Conservation (phyloP, 352 stramenopile species). For the Globisporangium megalacanthum region DNA sequence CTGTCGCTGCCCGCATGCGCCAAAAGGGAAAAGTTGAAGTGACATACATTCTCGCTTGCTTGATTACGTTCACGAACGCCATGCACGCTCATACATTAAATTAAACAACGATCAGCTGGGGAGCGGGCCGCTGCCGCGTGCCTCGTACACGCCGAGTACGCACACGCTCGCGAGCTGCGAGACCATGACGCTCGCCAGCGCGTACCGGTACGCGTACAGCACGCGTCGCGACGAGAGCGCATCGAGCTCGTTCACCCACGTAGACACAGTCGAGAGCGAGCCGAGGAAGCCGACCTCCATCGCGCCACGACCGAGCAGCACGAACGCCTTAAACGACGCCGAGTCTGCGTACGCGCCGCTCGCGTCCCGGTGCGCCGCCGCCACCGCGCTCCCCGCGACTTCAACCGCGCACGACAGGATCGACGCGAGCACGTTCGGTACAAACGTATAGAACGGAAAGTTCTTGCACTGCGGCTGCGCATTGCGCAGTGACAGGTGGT, state of each 20-base stretch:
- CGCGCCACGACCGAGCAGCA: constrained; percentile 39
- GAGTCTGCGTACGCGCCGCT: constrained; percentile 7
- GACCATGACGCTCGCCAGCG: constrained; percentile 36
- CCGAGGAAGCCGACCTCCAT: constrained; percentile 48
- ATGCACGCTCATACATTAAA: constrained; percentile 4
- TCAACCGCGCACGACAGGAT: constrained; percentile 38
- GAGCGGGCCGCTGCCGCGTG: constrained; percentile 34
- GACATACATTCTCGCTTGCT: neutral
- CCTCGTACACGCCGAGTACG: constrained; percentile 44
- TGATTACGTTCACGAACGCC: neutral
- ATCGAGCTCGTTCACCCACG: constrained; percentile 61
- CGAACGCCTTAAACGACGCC: constrained; percentile 28
- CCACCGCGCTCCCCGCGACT: constrained; percentile 30
- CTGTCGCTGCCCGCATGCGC: neutral
- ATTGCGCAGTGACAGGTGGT: constrained; percentile 52
- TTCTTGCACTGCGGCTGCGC: constrained; percentile 33
- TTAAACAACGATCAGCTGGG: constrained; percentile 7
- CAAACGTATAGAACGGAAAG: constrained; percentile 65
- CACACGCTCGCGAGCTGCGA: constrained; percentile 52
- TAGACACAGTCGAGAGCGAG: constrained; percentile 68
- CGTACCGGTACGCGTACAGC: constrained; percentile 51
- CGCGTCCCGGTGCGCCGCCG: constrained; percentile 15
- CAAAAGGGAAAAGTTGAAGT: constrained; percentile 1
- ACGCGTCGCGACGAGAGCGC: constrained; percentile 35
- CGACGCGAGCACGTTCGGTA: constrained; percentile 52